Percentiles rank a stretch among this genome's conserved stretches.
These are phyloP conservation scores for Vaccinium vitisidaea DNA, from an alignment of 148 eudicot species.

Conservation along the genomic window DNA sequence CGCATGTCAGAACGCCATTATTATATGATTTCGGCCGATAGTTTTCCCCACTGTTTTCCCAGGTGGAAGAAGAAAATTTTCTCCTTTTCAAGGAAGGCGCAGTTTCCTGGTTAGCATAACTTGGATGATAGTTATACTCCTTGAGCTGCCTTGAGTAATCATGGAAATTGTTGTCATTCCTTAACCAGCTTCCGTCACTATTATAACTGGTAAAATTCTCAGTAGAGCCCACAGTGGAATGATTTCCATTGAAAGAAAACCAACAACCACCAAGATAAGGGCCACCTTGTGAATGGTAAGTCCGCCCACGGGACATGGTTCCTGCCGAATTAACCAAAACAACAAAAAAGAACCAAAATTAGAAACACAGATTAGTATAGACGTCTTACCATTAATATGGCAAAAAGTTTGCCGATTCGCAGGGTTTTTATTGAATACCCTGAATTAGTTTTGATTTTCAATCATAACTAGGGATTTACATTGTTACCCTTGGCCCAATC, in stretches of 20 bases:
- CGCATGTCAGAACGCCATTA: conserved; percentile 20
- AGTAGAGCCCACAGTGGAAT: conserved; percentile 26
- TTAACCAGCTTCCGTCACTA: conserved; percentile 20
- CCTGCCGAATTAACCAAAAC: conserved; percentile 23
- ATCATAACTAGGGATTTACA: background rate
- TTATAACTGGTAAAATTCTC: conserved; percentile 29
- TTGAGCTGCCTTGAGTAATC: conserved; percentile 31
- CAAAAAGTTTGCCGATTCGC: background rate
- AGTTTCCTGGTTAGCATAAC: conserved; percentile 28
- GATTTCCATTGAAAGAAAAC: conserved; percentile 36
- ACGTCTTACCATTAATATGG: background rate
- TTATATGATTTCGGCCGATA: conserved; percentile 32
- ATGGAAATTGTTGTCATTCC: conserved; percentile 28
- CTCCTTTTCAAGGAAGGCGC: conserved; percentile 64
- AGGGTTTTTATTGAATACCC: background rate
- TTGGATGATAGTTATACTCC: conserved; percentile 27
- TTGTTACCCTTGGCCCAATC: background rate
- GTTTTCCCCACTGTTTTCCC: conserved; percentile 41
- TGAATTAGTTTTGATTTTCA: background rate
- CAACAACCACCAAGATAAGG: conserved; percentile 38
- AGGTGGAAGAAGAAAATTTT: conserved; percentile 50
- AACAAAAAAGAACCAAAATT: background rate
- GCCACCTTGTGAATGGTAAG: conserved; percentile 50
- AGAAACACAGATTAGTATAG: background rate
- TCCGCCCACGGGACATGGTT: conserved; percentile 57